A percentile compares a stretch with the other conserved stretches of the same genome.
Evolutionary conservation across 345 rosid genomes (phyloP).

Genomic region (Turnera subulata): DNA sequence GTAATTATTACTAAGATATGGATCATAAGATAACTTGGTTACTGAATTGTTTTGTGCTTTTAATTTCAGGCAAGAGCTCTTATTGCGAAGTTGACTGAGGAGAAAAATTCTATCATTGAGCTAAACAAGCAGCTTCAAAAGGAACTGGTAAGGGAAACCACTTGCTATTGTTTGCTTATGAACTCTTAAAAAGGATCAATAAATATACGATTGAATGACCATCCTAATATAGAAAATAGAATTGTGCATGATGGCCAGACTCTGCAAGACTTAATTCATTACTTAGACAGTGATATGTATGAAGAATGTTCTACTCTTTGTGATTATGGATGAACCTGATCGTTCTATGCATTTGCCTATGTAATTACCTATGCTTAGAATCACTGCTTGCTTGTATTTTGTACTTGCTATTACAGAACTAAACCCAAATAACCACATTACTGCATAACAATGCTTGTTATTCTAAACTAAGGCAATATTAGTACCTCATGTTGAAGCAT

Average conservation of each 20-base stretch:
- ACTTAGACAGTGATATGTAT: no score
- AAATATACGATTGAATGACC: no score
- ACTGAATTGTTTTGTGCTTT: constrained; percentile 7
- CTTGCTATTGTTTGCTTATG: not conserved
- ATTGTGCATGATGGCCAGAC: no score
- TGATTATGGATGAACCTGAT: no score
- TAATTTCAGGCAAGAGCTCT: constrained; percentile 46
- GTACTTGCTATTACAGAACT: no score
- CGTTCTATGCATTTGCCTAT: not conserved
- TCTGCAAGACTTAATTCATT: not conserved
- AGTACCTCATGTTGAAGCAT: not conserved
- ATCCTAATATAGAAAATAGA: not conserved
- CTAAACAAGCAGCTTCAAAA: constrained; percentile 50
- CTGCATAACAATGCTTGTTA: not conserved
- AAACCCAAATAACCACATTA: not conserved
- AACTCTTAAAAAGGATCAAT: no score
- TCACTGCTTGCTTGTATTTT: not conserved
- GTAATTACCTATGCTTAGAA: not conserved
- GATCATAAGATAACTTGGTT: not conserved
- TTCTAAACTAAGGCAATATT: not conserved
- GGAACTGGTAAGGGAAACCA: constrained; percentile 52
- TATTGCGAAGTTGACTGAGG: constrained; percentile 51
- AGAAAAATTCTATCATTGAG: constrained; percentile 50
- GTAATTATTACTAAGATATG: no score
- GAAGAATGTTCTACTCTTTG: no score